Evolutionary conservation across 75 land plant genomes (phyloP), one percentile per base, ranked within the genome.

Genomic region (Pinus tabuliformis): DNA sequence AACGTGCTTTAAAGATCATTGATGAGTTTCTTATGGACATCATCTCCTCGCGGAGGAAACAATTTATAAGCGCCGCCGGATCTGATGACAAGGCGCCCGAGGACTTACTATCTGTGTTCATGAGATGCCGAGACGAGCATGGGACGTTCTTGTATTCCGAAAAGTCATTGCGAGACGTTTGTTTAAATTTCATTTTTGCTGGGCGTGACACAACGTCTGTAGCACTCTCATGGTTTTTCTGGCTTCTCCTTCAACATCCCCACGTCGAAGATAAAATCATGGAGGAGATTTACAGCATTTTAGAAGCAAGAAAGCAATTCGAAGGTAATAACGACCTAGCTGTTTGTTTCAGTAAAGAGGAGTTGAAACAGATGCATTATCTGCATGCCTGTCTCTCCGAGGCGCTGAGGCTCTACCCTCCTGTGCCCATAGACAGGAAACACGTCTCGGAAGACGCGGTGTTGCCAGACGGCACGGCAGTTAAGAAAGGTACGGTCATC

Each of bases 341-440:
- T 30, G 45, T 18, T 39, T 0, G 18, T 65, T 62, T 24, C 9
- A 15, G 18, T 45, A 4, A 30, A 30, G 0, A 68, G 26, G 76
- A 45, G 39, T 73, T 76, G 15, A 39, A 54, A 39, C 42, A 79
- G 78, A 15, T 86, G 78, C 56, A 56, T 12, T 86, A 84, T 75
- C 60, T 86, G 37, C 86, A 84, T 17, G 86, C 87, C 7, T 78
- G 79, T 42, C 56, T 86, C 45, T 76, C 86, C 3, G 87, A 86
- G 57, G 70, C 87, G 0, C 45, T 84, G 59, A 78, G 87, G 59
- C 86, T 86, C 11, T 86, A 86, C 63, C 87, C 87, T 6, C 76
- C 87, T 5, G 74, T 86, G 37, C 87, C 87, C 4, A 56, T 70
- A 1, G 75, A 66, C 22, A 33, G 13, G 16, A 77, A 70, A 56